A percentile compares a stretch with the other conserved stretches of the same genome.
phyloP scores from a whole-genome alignment of 2,329 filamentous ascomycete species.

The Diplodia scrobiculata region DNA sequence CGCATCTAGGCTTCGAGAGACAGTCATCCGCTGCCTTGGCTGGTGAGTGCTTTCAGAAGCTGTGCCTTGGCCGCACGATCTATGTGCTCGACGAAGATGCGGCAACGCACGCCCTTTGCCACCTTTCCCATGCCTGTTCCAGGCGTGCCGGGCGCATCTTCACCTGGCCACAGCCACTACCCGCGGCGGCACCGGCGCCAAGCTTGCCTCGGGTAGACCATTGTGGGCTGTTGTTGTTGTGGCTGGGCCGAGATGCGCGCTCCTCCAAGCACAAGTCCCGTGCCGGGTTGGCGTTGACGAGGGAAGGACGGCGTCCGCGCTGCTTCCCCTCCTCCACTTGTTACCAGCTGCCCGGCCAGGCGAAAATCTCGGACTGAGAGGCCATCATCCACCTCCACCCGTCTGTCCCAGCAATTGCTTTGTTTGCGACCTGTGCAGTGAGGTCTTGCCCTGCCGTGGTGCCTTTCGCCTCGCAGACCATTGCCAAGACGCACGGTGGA shows the following conservation, averaged over 20 bases:
- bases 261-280: background rate
- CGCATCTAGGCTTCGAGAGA: too few relatives aligned
- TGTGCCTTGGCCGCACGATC: too few relatives aligned
- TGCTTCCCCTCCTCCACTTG: background rate
- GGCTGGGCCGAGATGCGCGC: background rate
- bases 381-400: background rate
- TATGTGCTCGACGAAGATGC: too few relatives aligned
- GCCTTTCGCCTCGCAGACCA: background rate
- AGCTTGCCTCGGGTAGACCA: background rate
- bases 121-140: too few relatives aligned
- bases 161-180: background rate
- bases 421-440: background rate
- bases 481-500: background rate
- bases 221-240: background rate
- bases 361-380: background rate
- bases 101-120: too few relatives aligned
- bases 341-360: background rate
- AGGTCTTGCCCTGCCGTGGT: background rate
- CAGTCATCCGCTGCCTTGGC: too few relatives aligned
- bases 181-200: background rate
- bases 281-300: background rate
- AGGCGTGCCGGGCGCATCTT: too few relatives aligned
- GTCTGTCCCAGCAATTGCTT: background rate
- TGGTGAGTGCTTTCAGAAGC: too few relatives aligned
- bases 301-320: background rate